phyloP scores from a whole-genome alignment of 1,284 basidiomycete genomes.

The Tilletia horrida region DNA sequence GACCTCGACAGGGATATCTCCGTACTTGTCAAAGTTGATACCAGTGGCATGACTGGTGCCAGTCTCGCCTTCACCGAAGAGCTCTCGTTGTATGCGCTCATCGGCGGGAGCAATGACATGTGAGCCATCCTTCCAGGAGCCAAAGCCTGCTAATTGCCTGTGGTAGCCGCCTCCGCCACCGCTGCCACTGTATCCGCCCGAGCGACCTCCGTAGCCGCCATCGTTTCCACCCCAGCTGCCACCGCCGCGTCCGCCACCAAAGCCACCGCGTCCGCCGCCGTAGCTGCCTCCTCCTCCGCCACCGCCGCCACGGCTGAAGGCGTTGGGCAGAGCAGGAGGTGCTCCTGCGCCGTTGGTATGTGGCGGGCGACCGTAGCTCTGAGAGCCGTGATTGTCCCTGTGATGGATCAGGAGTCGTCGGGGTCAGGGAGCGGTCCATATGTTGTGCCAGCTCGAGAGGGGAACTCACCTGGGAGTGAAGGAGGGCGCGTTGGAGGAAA shows the following conservation, averaged over 20 bases:
- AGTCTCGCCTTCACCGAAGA: constrained; percentile 83
- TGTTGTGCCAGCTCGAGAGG: not conserved
- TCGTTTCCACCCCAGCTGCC: constrained; percentile 12
- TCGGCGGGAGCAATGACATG: constrained; percentile 79
- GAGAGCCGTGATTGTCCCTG: not conserved
- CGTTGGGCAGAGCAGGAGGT: not conserved
- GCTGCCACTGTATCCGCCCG: constrained; percentile 5
- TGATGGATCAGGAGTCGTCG: too few relatives aligned
- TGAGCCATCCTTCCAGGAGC: constrained; percentile 82
- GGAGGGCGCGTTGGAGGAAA: constrained; percentile 29
- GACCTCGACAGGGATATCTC: constrained; percentile 98
- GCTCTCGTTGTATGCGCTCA: constrained; percentile 85
- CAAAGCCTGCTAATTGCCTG: constrained; percentile 57
- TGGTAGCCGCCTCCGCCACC: constrained; percentile 3
- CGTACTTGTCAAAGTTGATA: constrained; percentile 99
- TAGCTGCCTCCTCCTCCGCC: constrained; percentile 25
- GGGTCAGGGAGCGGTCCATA: too few relatives aligned
- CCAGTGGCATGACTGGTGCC: constrained; percentile 75
- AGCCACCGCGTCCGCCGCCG: constrained; percentile 19
- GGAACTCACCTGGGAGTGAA: constrained; percentile 7
- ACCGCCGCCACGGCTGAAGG: constrained; percentile 19
- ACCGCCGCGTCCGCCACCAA: constrained; percentile 5
- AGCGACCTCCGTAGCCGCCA: constrained; percentile 14
- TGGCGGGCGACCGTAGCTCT: not conserved
- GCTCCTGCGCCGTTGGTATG: not conserved